Evolutionary conservation across 108 stramenopile species (phyloP), one percentile per base, ranked within the genome.

Genomic region (Fragilariopsis cylindrus): DNA sequence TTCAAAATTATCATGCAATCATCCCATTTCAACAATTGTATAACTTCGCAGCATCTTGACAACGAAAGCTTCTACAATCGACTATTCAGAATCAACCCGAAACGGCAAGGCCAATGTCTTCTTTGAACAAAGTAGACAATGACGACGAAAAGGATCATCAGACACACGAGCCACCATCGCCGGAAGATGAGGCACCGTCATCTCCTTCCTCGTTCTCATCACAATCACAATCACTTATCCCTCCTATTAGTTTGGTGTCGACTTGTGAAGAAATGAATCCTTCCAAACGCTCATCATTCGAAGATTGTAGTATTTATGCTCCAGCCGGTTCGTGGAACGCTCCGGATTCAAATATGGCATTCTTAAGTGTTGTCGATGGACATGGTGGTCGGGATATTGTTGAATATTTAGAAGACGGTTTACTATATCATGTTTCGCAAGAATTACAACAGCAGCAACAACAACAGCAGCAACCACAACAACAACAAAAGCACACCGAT

Each of bases 241-340:
- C 67, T 68, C 67, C 67, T 21, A 68, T 68, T 47, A 18, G 49
- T 42, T 49, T 73, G 39, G 78, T 79, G 0, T 73, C 78, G 9
- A 52, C 65, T 43, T 85, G 87, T 46, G 95, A 96, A 79, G 95
- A 92, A 80, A 97, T 97, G 98, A 99, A 99, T 80, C 93, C 98
- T 3, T 72, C 82, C 7, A 73, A 82, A 71, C 80, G 98, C 3
- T 92, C 83, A 57, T 96, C 93, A n/a, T 98, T 98, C 96, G 98
- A 99, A 77, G 98, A 99, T 75, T 87, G 84, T 44, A 90, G 93
- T 69, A 89, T 85, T 1, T 72, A 93, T 52, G 76, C 83, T 49
- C 50, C 74, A 44, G 76, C 88, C 0, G 84, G 84, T 4, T 75
- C 77, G 19, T 93, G 90, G 92, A 65, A 74, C 8, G 71, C 73